phyloP scores from a whole-genome alignment of 306 rosid species.

The Senna siamea region DNA sequence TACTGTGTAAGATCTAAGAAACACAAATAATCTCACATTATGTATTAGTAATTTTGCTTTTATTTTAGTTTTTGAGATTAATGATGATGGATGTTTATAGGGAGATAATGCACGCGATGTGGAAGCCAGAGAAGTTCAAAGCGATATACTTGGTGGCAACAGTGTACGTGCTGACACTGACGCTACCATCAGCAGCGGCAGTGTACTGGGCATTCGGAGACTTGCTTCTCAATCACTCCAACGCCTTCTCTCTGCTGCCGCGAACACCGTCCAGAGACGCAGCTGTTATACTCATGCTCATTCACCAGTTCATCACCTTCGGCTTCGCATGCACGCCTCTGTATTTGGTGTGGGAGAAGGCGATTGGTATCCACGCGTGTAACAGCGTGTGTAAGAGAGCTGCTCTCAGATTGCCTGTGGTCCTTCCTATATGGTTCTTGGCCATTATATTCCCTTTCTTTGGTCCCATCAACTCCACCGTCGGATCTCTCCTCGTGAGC shows the following conservation, averaged over 20 bases:
- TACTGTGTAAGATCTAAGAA: conserved; percentile 88
- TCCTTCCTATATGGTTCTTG: conserved; percentile 82
- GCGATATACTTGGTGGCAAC: conserved; percentile 73
- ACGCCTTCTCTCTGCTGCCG: conserved; percentile 82
- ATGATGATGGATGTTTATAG: too few relatives aligned
- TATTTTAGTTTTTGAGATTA: too few relatives aligned
- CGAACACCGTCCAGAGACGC: conserved; percentile 68
- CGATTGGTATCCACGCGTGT: conserved; percentile 78
- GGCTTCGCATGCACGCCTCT: conserved; percentile 96
- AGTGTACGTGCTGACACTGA: conserved; percentile 73
- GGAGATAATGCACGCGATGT: conserved; percentile 90
- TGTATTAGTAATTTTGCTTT: too few relatives aligned
- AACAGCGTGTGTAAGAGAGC: conserved; percentile 81
- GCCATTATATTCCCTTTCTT: conserved; percentile 89
- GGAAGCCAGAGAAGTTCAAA: conserved; percentile 88
- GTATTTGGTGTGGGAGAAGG: conserved; percentile 87
- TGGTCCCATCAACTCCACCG: conserved; percentile 97
- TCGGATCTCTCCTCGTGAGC: conserved; percentile 98
- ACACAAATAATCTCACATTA: too few relatives aligned
- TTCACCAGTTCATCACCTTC: conserved; percentile 89
- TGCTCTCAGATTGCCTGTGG: conserved; percentile 77
- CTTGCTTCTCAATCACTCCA: conserved; percentile 77
- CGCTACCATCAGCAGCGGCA: conserved; percentile 79
- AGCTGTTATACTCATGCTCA: conserved; percentile 81
- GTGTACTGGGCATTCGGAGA: conserved; percentile 94